These are phyloP conservation scores for Alternaria sp. DNA, from an alignment of 2,329 filamentous ascomycete genomes.

Conservation along the genomic window DNA sequence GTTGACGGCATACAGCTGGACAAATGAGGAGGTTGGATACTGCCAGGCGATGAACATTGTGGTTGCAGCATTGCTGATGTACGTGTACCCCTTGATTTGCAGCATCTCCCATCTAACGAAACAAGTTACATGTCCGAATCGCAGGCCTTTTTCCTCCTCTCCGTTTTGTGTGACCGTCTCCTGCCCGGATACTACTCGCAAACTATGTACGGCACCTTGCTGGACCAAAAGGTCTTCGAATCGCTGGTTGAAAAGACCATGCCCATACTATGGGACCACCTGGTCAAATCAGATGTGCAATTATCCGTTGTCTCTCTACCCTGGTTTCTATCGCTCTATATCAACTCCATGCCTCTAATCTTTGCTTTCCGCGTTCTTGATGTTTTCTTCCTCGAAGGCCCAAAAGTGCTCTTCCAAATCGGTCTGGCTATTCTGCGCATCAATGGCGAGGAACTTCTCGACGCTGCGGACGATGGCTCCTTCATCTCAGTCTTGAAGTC, in stretches of 20 bases:
- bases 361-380: slow-evolving; percentile 97
- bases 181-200: slow-evolving; percentile 97
- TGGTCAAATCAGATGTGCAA: slow-evolving; percentile 96
- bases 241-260: slow-evolving; percentile 98
- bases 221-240: slow-evolving; percentile 98
- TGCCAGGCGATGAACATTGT: slow-evolving; percentile 99
- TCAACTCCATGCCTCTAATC: slow-evolving; percentile 98
- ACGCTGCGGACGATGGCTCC: slow-evolving; percentile 91
- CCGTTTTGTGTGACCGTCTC: slow-evolving; percentile 87
- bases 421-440: slow-evolving; percentile 96
- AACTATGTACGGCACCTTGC: slow-evolving; percentile 97
- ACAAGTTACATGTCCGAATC: slow-evolving; percentile 88
- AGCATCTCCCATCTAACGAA: slow-evolving; percentile 37
- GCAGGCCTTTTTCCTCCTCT: slow-evolving; percentile 94
- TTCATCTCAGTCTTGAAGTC: slow-evolving; percentile 96
- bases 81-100: slow-evolving; percentile 45
- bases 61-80: slow-evolving; percentile 93
- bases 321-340: slow-evolving; percentile 97
- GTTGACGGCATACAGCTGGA: slow-evolving; percentile 97
- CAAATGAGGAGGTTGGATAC: slow-evolving; percentile 93
- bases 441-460: slow-evolving; percentile 93
- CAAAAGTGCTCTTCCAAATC: slow-evolving; percentile 96
- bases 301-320: slow-evolving; percentile 95
- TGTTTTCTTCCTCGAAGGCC: slow-evolving; percentile 97
- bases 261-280: slow-evolving; percentile 97